Evolutionary conservation across 176 grass and related monocot species (phyloP), one percentile per base, ranked within the genome.

Genomic region (Oryza glumipatula): DNA sequence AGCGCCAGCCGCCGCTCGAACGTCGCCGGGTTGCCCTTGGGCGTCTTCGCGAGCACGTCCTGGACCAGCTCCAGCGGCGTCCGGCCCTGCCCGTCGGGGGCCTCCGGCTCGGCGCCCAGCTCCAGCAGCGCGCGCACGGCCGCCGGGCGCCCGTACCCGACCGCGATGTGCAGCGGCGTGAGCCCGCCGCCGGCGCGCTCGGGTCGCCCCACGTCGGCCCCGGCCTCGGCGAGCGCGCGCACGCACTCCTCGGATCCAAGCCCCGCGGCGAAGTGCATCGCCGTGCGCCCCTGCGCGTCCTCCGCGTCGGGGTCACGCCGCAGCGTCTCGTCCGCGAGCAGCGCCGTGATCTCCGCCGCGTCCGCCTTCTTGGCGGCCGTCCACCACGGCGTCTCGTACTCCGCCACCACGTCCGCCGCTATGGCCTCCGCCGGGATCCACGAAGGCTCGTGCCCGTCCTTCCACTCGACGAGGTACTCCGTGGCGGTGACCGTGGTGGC

Each of bases 381-480:
- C 96, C 93, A 95, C 91, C 93, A 98, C 38, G 93, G 88, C 52
- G 86, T 87, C 91, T 98, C 89, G 83, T 90, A 98, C 80, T 95
- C 96, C 4, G 89, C 93, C 11, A 95, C 89, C 0, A 95, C 91
- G 77, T 98, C 96, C 3, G 88, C 82, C 8, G 96, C 91, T 82
- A 98, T 92, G 47, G 90, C 93, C 28, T 85, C 86, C 22, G 89
- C 73, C 1, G 72, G 96, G 2, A 94, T 88, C 96, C 93, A 98
- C 1, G 91, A 86, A 3, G 93, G 88, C 65, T 82, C 90, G 80
- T 98, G 96, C 32, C 89, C 93, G 73, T 95, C 96, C 78, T 92
- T 95, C 96, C 93, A 98, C 69, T 95, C 83, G 35, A 98, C 87
- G 41, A 98, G 86, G 81, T 95, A 98, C 86, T 98, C 93, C 36